These are phyloP conservation scores for Dactylellina drechsleri DNA, from an alignment of 2,329 filamentous ascomycete genomes.

Conservation along the genomic window DNA sequence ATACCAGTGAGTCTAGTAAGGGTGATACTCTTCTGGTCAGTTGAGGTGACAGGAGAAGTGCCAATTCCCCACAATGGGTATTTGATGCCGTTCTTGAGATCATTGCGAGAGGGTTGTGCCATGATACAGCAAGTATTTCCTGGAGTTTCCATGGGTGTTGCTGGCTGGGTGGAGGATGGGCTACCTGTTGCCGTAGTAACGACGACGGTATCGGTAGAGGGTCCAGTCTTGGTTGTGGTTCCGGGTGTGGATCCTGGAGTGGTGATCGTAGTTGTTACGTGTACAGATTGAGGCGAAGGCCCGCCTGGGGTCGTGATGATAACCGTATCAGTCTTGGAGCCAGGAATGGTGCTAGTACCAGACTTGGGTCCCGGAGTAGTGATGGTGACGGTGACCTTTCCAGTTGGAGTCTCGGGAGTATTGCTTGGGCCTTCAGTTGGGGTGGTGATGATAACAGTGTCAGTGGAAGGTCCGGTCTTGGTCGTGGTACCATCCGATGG, in stretches of 20 bases:
- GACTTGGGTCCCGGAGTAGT: neutral
- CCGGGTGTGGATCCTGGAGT: neutral
- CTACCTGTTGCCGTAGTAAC: neutral
- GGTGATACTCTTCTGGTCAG: slow-evolving; percentile 3
- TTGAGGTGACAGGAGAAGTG: slow-evolving; percentile 8
- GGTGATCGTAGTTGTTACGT: neutral
- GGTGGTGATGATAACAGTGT: slow-evolving; percentile 12
- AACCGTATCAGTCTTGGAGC: slow-evolving; percentile 6
- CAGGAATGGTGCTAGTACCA: neutral
- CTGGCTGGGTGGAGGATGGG: neutral
- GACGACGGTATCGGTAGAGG: slow-evolving; percentile 9
- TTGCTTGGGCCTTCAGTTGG: neutral
- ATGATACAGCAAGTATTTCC: slow-evolving; percentile 18
- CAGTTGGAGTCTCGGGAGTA: neutral
- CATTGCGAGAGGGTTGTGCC: neutral
- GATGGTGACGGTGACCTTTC: neutral
- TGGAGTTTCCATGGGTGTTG: neutral
- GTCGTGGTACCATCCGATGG: neutral
- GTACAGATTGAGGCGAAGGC: neutral
- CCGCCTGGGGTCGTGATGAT: neutral
- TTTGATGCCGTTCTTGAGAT: slow-evolving; percentile 3
- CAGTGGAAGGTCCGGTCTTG: slow-evolving; percentile 5
- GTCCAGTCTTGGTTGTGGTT: slow-evolving; percentile 1
- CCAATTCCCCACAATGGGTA: slow-evolving; percentile 24
- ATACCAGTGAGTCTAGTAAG: slow-evolving; percentile 19